Evolutionary conservation across 768 basidiomycete genomes (phyloP), one percentile per base, ranked within the genome.

Genomic region (Boletus sp.): DNA sequence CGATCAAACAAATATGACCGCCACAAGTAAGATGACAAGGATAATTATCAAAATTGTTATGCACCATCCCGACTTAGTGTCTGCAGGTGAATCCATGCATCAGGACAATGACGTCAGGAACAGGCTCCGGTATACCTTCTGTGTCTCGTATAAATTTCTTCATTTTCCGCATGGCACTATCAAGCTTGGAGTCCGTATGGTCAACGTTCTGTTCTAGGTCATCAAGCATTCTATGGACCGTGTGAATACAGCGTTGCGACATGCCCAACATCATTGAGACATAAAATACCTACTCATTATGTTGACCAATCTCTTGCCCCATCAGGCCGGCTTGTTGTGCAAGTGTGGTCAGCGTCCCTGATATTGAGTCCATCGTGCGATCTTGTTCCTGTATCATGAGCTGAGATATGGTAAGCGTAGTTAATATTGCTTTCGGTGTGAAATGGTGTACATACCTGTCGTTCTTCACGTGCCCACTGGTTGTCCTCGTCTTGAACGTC

Each of bases 241-340:
- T 11, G 42, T 54, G 53, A 53, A 50, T 30, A 55, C 14, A 35
- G 14, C 15, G 20, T 12, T 12, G 28, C 35, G 28, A 50, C 18
- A 41, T 47, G 9, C 11, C 35, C 29, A 45, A 40, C 24, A 47
- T 18, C 24, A 30, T 5, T 30, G 72, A 46, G 18, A 58, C 71
- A 46, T 33, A 39, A 32, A 28, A 35, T n/a, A 64, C 84, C 60
- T 59, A 96, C 96, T 92, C 92, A 63, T 89, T 91, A 65, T 99
- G 97, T 68, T 95, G 93, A 9, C 71, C 77, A 49, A 98, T 91
- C 69, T 99, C 97, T 55, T 84, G 85, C 0, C 96, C 96, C 85
- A 99, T 99, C 33, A 98, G 76, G 11, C 89, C 90, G 0, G 97
- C 97, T 73, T 98, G 97, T 60, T 91, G 87, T 0, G 88, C 87